Percentiles rank a stretch among this genome's conserved stretches.
Evolutionary conservation across 1,284 basidiomycete genomes (phyloP).

Genomic region (Meira nashicola): DNA sequence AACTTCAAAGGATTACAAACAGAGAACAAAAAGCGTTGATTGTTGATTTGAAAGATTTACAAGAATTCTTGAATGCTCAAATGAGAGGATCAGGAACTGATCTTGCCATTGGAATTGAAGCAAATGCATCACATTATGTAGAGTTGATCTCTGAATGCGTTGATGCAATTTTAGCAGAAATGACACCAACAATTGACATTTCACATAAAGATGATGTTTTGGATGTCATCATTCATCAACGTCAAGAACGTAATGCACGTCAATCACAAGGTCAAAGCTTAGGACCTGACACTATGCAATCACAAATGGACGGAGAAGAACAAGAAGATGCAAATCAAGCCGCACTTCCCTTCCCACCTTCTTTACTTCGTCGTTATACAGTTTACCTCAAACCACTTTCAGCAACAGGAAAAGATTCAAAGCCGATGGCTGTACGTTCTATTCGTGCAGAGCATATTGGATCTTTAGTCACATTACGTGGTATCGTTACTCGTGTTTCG

Average conservation of each 20-base stretch:
- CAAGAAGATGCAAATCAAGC: slow-evolving; percentile 23
- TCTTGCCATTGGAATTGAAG: slow-evolving; percentile 60
- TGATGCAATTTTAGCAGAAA: slow-evolving; percentile 57
- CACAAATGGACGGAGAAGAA: slow-evolving; percentile 45
- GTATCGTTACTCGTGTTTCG: slow-evolving; percentile 95
- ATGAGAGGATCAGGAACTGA: slow-evolving; percentile 4
- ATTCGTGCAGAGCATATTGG: slow-evolving; percentile 82
- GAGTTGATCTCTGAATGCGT: slow-evolving; percentile 83
- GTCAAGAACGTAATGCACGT: slow-evolving; percentile 77
- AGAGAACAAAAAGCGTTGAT: slow-evolving; percentile 78
- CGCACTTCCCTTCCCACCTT: slow-evolving; percentile 61
- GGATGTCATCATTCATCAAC: slow-evolving; percentile 63
- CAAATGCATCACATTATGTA: slow-evolving; percentile 85
- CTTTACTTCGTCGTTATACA: slow-evolving; percentile 87
- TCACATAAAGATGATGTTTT: slow-evolving; percentile 59
- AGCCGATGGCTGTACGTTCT: slow-evolving; percentile 76
- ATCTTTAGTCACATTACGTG: slow-evolving; percentile 87
- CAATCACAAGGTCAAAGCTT: slow-evolving; percentile 56
- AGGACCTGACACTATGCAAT: slow-evolving; percentile 14
- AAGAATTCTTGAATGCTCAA: slow-evolving; percentile 1
- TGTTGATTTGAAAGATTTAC: slow-evolving; percentile 70
- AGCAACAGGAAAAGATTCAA: slow-evolving; percentile 31
- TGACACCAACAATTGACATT: slow-evolving; percentile 81
- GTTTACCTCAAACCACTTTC: slow-evolving; percentile 81
- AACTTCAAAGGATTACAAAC: slow-evolving; percentile 90